Percentiles rank a stretch among this genome's conserved stretches.
Conservation (phyloP, 768 basidiomycete species). For the Russula foetens region DNA sequence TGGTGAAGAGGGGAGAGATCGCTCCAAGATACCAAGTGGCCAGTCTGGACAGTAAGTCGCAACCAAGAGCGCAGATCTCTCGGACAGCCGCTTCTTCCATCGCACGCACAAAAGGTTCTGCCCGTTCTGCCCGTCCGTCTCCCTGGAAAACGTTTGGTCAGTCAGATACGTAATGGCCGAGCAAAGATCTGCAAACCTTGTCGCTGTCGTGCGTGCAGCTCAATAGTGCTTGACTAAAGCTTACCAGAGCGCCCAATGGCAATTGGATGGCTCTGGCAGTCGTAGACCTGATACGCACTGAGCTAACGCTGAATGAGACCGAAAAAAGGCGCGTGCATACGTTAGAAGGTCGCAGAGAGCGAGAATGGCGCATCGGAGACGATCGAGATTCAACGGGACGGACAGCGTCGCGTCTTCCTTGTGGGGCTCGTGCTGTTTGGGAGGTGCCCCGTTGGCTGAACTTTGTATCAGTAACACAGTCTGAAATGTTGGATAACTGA, state of each 20-base stretch:
- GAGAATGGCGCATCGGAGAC: conserved; percentile 45
- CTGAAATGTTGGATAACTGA: neutral
- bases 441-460: conserved; percentile 15
- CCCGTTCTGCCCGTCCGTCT: conserved; percentile 42
- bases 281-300: conserved; percentile 37
- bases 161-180: conserved; percentile 1
- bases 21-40: conserved; percentile 37
- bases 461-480: neutral
- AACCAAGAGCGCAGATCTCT: conserved; percentile 44
- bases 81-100: conserved; percentile 50
- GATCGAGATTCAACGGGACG: conserved; percentile 52
- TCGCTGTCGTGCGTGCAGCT: conserved; percentile 38
- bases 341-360: conserved; percentile 48
- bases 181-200: conserved; percentile 27
- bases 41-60: conserved; percentile 41
- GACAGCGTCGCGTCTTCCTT: conserved; percentile 40
- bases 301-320: neutral
- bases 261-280: conserved; percentile 56
- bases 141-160: conserved; percentile 34
- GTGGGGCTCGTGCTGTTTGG: conserved; percentile 18
- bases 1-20: neutral
- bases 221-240: conserved; percentile 42
- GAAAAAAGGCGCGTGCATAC: conserved; percentile 28
- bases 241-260: conserved; percentile 55
- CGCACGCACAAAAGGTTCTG: conserved; percentile 42